These are phyloP conservation scores for Fonsecaea pugnacius DNA, from an alignment of 2,329 filamentous ascomycete species.

Conservation along the genomic window DNA sequence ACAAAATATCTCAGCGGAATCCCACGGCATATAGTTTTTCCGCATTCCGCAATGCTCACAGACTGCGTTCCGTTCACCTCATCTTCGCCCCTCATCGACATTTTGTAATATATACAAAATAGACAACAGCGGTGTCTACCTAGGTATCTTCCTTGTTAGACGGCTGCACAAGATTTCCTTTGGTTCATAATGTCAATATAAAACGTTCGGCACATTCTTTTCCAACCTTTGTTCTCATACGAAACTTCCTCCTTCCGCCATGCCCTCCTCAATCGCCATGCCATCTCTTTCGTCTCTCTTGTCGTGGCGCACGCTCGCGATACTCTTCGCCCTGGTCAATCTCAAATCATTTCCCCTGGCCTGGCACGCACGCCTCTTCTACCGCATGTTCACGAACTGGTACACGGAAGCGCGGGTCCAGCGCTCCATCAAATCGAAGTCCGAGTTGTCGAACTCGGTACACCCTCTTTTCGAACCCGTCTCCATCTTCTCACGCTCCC, in stretches of 20 bases:
- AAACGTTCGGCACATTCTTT: neutral
- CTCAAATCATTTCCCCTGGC: conserved; percentile 74
- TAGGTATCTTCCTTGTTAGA: neutral
- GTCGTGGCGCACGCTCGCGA: conserved; percentile 44
- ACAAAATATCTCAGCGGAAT: neutral
- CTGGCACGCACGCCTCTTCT: conserved; percentile 72
- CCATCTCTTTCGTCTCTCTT: conserved; percentile 21
- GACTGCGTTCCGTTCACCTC: neutral
- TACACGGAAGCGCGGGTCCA: conserved; percentile 48
- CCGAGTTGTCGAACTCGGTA: conserved; percentile 33
- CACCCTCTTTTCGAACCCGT: conserved; percentile 74
- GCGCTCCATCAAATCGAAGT: conserved; percentile 50
- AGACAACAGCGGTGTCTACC: neutral
- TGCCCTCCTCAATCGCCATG: conserved; percentile 18
- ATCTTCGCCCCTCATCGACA: too few relatives aligned
- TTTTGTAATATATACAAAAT: neutral
- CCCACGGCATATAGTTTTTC: neutral
- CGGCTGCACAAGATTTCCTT: neutral
- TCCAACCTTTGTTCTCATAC: neutral
- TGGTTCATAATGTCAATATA: conserved; percentile 1
- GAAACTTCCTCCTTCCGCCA: neutral
- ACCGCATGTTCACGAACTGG: conserved; percentile 61
- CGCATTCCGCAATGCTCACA: neutral
- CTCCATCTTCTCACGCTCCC: conserved; percentile 68
- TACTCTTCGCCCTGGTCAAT: conserved; percentile 66